Percentiles rank a stretch among this genome's conserved stretches.
These are phyloP conservation scores for Soucietia sequanensis DNA, from an alignment of 805 yeast species.

Conservation along the genomic window DNA sequence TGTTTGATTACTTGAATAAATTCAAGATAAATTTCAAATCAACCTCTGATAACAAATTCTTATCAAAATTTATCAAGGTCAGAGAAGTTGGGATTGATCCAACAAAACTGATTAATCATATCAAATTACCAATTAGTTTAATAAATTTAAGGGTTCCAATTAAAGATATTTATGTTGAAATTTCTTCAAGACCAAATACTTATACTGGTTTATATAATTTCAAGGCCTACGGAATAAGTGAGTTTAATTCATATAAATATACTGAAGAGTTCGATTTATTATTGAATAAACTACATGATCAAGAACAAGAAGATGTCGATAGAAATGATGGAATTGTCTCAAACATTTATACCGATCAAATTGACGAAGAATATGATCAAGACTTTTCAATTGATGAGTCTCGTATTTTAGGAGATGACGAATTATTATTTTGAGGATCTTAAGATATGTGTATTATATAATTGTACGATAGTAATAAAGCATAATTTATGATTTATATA, in stretches of 20 bases:
- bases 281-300: constrained; percentile 7
- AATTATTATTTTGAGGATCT: no score
- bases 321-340: not conserved
- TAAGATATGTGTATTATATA: no score
- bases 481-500: no score
- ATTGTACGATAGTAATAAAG: no score
- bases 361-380: not conserved
- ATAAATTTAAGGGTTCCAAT: constrained; percentile 30
- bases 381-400: not conserved
- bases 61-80: constrained; percentile 30
- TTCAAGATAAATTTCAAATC: constrained; percentile 10
- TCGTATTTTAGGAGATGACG: constrained; percentile 2
- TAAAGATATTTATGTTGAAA: constrained; percentile 32
- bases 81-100: constrained; percentile 18
- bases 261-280: constrained; percentile 19
- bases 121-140: constrained; percentile 32
- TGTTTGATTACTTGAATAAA: constrained; percentile 17
- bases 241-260: constrained; percentile 22
- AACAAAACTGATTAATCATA: constrained; percentile 17
- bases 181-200: constrained; percentile 10
- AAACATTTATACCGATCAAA: not conserved
- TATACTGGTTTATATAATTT: constrained; percentile 15
- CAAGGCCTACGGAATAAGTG: constrained; percentile 31
- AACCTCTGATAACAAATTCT: constrained; percentile 19
- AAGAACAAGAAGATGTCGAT: constrained; percentile 2